phyloP scores from a whole-genome alignment of 768 basidiomycete species.

The Cystofilobasidium capitatum region DNA sequence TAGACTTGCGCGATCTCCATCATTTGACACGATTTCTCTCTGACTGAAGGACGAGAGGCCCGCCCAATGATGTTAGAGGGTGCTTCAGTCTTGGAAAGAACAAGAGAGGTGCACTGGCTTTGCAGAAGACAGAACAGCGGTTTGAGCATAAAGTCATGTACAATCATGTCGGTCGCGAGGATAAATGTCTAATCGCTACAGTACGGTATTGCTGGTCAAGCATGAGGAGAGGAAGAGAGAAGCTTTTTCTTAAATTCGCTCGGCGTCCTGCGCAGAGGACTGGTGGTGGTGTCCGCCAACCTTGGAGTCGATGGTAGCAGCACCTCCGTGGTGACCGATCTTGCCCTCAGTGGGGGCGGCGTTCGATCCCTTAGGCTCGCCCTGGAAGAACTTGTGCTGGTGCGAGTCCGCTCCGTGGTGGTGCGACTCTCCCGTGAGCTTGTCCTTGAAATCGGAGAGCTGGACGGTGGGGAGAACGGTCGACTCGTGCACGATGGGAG shows the following conservation, averaged over 20 bases:
- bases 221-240: too few species aligned
- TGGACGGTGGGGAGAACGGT: slow-evolving; percentile 21
- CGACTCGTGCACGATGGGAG: slow-evolving; percentile 30
- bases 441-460: slow-evolving; percentile 18
- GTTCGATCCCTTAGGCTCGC: slow-evolving; percentile 11
- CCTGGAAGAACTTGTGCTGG: slow-evolving; percentile 14
- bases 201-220: too few species aligned
- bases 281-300: neutral
- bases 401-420: slow-evolving; percentile 3
- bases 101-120: too few species aligned
- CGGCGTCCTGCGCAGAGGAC: neutral
- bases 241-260: neutral
- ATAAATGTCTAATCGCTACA: too few species aligned
- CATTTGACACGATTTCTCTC: too few species aligned
- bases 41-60: too few species aligned
- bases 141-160: too few species aligned
- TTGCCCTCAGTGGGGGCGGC: neutral
- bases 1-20: too few species aligned
- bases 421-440: slow-evolving; percentile 7
- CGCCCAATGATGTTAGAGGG: too few species aligned
- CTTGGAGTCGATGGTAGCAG: neutral
- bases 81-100: too few species aligned
- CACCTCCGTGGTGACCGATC: neutral
- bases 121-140: too few species aligned
- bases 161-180: too few species aligned